A percentile compares a stretch with the other conserved stretches of the same genome.
Conservation (phyloP, 106 monocot species). For the Agapanthus africanus region DNA sequence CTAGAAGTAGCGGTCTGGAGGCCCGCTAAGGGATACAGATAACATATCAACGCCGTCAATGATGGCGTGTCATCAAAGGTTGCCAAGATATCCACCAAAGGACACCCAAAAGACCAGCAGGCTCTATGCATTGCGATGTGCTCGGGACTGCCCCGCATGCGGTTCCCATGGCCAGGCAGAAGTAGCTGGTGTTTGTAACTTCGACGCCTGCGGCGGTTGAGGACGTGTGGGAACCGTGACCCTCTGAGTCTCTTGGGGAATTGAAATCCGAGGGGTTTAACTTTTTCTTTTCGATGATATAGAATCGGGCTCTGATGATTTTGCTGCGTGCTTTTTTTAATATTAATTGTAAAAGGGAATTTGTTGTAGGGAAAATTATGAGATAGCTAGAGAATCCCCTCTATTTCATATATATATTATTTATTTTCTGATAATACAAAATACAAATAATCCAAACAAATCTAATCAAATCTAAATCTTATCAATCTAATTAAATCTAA, state of each 20-base stretch:
- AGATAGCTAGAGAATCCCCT: no score
- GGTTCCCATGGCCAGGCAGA: neutral
- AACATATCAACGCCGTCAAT: conserved; percentile 5
- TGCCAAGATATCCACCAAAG: neutral
- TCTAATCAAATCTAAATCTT: no score
- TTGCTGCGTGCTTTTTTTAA: no score
- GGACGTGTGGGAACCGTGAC: conserved; percentile 8
- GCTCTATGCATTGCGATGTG: conserved; percentile 4
- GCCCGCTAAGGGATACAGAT: neutral
- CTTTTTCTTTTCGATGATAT: neutral
- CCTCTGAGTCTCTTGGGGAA: neutral
- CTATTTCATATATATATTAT: no score
- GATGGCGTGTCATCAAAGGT: conserved; percentile 7
- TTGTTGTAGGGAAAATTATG: no score
- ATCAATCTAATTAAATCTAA: no score
- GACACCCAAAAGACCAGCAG: conserved; percentile 4
- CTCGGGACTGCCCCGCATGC: neutral
- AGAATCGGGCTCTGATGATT: conserved; percentile 8
- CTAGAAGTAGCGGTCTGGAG: neutral
- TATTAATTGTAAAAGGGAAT: no score
- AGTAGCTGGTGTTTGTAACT: conserved; percentile 3
- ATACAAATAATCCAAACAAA: no score
- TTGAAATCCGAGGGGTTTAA: neutral
- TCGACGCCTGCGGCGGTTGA: neutral
- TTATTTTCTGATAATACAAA: no score